Percentiles rank a stretch among this genome's conserved stretches.
Conservation (phyloP, 257 asterid species). For the Asclepias syriaca region DNA sequence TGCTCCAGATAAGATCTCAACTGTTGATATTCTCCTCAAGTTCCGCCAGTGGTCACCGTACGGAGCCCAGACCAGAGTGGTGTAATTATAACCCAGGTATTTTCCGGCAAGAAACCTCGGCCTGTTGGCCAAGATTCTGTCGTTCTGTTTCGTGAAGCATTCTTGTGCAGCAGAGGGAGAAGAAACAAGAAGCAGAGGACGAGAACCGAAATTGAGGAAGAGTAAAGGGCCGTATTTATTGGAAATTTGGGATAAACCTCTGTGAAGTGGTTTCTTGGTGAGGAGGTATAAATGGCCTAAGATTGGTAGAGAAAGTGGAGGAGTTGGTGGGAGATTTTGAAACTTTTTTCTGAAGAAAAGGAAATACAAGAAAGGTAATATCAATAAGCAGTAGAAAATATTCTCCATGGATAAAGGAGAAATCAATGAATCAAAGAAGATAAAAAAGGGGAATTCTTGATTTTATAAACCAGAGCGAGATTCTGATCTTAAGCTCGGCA, state of each 20-base stretch:
- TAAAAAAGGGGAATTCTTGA: no score
- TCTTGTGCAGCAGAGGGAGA: conserved; percentile 55
- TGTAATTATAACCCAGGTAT: conserved; percentile 55
- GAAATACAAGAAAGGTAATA: conserved; percentile 20
- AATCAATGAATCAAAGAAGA: no score
- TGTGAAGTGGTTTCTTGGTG: conserved; percentile 47
- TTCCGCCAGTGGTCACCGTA: conserved; percentile 51
- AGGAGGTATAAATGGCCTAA: conserved; percentile 60
- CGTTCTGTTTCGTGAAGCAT: conserved; percentile 61
- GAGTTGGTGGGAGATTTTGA: conserved; percentile 61
- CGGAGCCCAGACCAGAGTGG: conserved; percentile 49
- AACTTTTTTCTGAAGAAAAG: conserved; percentile 32
- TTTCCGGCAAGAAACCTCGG: conserved; percentile 61
- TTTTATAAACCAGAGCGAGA: no score
- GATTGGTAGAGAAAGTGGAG: conserved; percentile 55
- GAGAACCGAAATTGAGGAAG: conserved; percentile 50
- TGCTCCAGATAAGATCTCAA: conserved; percentile 32
- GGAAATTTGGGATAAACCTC: conserved; percentile 43
- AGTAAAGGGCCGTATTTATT: conserved; percentile 49
- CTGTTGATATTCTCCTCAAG: conserved; percentile 25
- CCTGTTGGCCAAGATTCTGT: conserved; percentile 60
- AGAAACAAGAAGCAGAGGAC: conserved; percentile 54
- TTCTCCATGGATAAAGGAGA: not conserved
- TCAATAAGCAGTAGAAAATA: conserved; percentile 7
- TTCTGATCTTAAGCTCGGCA: no score